Evolutionary conservation across 139 green algal genomes (phyloP).

Genomic region (Mychonastes homosphaera): DNA sequence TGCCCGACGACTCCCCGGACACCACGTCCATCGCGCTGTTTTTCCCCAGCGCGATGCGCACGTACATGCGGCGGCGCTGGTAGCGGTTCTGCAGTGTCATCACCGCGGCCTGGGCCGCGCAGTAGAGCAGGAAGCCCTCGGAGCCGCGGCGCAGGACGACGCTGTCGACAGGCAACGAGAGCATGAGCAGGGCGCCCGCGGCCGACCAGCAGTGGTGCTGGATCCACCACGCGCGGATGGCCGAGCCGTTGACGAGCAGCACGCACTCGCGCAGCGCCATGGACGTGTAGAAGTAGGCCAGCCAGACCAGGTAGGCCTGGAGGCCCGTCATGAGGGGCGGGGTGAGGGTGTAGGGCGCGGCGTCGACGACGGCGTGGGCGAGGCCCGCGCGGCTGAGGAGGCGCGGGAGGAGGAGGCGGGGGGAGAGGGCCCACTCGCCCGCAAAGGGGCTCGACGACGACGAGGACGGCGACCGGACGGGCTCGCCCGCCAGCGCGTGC

Average conservation of each 20-base stretch:
- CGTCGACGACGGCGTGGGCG: slow-evolving; percentile 24
- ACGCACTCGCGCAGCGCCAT: slow-evolving; percentile 86
- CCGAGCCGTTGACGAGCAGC: slow-evolving; percentile 77
- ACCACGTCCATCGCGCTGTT: slow-evolving; percentile 83
- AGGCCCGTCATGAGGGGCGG: slow-evolving; percentile 59
- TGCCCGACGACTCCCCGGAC: slow-evolving; percentile 58
- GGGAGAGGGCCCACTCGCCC: too few relatives aligned
- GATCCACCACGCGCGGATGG: slow-evolving; percentile 91
- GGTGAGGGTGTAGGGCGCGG: slow-evolving; percentile 33
- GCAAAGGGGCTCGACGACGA: too few relatives aligned
- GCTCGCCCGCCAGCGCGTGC: slow-evolving; percentile 2
- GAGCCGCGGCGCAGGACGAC: slow-evolving; percentile 20
- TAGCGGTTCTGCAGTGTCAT: slow-evolving; percentile 69
- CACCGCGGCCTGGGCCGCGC: slow-evolving; percentile 30
- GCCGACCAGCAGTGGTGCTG: slow-evolving; percentile 88
- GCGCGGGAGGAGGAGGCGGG: too few relatives aligned
- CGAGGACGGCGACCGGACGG: too few relatives aligned
- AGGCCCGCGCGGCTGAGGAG: slow-evolving; percentile 33
- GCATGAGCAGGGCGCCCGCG: slow-evolving; percentile 56
- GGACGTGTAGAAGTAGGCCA: slow-evolving; percentile 92
- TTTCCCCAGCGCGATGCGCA: slow-evolving; percentile 85
- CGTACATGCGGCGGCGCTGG: slow-evolving; percentile 87
- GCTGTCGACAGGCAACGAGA: background rate
- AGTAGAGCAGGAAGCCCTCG: slow-evolving; percentile 45
- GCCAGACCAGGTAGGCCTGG: slow-evolving; percentile 79